phyloP scores from a whole-genome alignment of 2,329 filamentous ascomycete genomes.

The Trichoderma asperellum region DNA sequence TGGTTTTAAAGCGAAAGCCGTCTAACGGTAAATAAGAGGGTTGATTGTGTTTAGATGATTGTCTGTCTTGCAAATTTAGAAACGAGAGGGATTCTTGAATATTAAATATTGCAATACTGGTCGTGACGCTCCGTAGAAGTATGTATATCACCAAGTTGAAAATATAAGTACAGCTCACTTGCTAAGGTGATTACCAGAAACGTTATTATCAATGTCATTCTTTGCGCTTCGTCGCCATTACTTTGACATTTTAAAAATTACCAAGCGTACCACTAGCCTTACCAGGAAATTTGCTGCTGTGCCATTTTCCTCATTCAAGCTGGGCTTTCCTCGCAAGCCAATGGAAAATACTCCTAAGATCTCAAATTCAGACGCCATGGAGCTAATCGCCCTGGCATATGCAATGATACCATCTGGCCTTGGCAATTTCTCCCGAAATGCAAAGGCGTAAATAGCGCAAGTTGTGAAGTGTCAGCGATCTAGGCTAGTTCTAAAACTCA shows the following conservation, averaged over 20 bases:
- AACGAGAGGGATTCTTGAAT: background rate
- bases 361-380: background rate
- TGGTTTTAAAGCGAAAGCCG: background rate
- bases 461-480: background rate
- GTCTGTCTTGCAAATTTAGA: background rate
- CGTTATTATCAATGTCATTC: background rate
- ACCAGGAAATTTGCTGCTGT: background rate
- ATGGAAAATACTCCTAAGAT: background rate
- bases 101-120: background rate
- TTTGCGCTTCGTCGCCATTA: background rate
- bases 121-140: background rate
- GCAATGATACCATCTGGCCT: background rate
- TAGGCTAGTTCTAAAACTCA: background rate
- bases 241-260: background rate
- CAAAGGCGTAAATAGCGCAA: background rate
- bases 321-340: background rate
- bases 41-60: background rate
- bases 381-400: slow-evolving; percentile 3
- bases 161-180: background rate
- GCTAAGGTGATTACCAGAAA: background rate
- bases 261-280: background rate
- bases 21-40: background rate
- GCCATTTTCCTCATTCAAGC: background rate
- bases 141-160: background rate
- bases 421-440: background rate